phyloP scores from a whole-genome alignment of 148 eudicot genomes.

The Diospyros kaki region DNA sequence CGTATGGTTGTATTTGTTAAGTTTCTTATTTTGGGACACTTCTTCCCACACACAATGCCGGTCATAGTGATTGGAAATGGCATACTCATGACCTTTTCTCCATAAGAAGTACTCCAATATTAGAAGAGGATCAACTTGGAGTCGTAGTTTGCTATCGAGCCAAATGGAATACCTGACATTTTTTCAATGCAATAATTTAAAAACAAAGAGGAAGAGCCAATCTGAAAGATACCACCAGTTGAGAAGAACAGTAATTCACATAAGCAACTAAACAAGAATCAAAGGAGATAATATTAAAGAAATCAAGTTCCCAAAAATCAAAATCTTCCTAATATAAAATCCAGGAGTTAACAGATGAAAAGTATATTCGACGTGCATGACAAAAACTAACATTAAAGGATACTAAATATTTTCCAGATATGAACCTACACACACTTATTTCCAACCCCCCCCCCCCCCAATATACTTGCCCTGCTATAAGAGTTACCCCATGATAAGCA shows the following conservation, averaged over 20 bases:
- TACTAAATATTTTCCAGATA: no score
- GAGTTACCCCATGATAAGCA: no score
- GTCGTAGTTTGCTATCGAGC: conserved; percentile 96
- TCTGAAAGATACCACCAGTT: background rate
- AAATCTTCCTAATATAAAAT: background rate
- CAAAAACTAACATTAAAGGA: background rate
- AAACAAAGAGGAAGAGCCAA: background rate
- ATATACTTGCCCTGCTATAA: no score
- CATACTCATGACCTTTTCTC: conserved; percentile 88
- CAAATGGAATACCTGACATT: conserved; percentile 85
- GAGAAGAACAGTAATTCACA: background rate
- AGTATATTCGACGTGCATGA: background rate
- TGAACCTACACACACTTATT: no score
- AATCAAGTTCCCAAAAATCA: background rate
- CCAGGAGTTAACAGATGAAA: background rate
- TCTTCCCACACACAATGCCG: conserved; percentile 99
- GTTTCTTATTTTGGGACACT: conserved; percentile 93
- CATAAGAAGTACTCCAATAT: conserved; percentile 85
- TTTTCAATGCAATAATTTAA: conserved; percentile 5
- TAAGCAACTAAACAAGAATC: background rate
- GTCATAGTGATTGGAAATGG: conserved; percentile 97
- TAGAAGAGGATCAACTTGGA: conserved; percentile 83
- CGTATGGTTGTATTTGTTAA: conserved; percentile 89
- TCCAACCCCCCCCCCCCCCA: no score
- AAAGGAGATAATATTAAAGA: background rate